These are phyloP conservation scores for Pisolithus microcarpus DNA, from an alignment of 768 basidiomycete species.

Conservation along the genomic window DNA sequence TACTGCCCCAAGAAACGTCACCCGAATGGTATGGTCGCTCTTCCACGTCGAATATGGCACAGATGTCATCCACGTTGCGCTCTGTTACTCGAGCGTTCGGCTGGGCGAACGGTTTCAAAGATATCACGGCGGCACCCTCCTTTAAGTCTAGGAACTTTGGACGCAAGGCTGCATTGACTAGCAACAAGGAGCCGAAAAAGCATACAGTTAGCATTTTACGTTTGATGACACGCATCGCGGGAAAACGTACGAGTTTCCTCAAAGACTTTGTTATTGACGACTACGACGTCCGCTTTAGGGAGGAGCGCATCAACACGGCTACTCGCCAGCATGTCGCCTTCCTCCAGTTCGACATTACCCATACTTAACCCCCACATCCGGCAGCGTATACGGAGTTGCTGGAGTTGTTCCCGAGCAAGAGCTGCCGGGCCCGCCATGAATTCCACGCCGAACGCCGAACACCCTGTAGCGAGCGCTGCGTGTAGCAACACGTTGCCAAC, in stretches of 20 bases:
- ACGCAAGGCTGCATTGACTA: constrained; percentile 82
- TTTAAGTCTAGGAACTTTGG: constrained; percentile 92
- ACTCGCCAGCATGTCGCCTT: constrained; percentile 81
- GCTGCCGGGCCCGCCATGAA: constrained; percentile 70
- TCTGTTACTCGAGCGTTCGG: constrained; percentile 73
- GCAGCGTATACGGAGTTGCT: constrained; percentile 69
- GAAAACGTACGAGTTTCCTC: constrained; percentile 54
- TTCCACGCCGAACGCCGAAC: constrained; percentile 73
- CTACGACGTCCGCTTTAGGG: constrained; percentile 78
- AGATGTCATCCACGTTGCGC: constrained; percentile 78
- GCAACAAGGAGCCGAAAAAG: not conserved
- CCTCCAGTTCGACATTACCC: constrained; percentile 70
- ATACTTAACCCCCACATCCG: constrained; percentile 85
- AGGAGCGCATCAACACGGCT: constrained; percentile 62
- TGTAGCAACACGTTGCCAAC: constrained; percentile 83
- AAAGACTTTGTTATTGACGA: constrained; percentile 88
- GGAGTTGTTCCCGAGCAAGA: constrained; percentile 69
- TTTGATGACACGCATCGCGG: not conserved
- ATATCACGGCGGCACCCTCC: constrained; percentile 86
- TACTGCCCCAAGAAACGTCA: constrained; percentile 75
- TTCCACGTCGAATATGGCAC: constrained; percentile 73
- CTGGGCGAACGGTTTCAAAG: constrained; percentile 79
- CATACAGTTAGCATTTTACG: not conserved
- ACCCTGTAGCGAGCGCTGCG: constrained; percentile 74
- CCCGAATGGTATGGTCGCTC: constrained; percentile 63